Evolutionary conservation across 2,329 filamentous ascomycete genomes (phyloP).

Genomic region (Diaporthe sp.): DNA sequence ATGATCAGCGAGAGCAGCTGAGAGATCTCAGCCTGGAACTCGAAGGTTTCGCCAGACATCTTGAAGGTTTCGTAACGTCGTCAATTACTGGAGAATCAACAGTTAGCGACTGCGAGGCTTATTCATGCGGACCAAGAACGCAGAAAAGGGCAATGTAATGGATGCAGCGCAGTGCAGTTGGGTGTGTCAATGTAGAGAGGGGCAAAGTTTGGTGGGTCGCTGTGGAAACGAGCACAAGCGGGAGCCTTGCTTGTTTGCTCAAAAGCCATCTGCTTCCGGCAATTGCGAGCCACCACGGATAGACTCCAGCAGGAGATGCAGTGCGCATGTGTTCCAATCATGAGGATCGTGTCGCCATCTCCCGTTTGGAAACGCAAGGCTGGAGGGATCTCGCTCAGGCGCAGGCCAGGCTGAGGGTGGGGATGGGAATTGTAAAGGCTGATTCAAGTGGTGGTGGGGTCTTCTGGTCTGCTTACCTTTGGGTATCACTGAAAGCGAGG

Average conservation of each 20-base stretch:
- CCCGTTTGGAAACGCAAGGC: background rate
- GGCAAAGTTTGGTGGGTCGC: slow-evolving; percentile 29
- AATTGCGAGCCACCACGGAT: no score
- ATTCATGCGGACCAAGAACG: background rate
- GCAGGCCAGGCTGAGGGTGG: slow-evolving; percentile 15
- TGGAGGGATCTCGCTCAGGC: background rate
- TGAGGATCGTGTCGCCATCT: background rate
- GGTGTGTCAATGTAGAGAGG: background rate
- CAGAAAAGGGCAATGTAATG: background rate
- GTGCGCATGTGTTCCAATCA: background rate
- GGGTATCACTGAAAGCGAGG: slow-evolving; percentile 42
- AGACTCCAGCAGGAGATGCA: background rate
- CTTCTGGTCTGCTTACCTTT: slow-evolving; percentile 39
- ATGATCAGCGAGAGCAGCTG: slow-evolving; percentile 99
- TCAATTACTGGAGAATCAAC: slow-evolving; percentile 32
- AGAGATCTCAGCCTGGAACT: slow-evolving; percentile 99
- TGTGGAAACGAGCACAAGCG: slow-evolving; percentile 26
- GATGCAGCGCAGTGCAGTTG: background rate
- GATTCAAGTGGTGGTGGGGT: slow-evolving; percentile 21
- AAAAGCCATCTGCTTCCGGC: background rate
- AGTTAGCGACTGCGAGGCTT: background rate
- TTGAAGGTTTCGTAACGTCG: slow-evolving; percentile 54
- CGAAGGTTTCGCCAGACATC: slow-evolving; percentile 95
- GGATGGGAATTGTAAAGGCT: slow-evolving; percentile 25
- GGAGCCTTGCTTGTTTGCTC: slow-evolving; percentile 29